Evolutionary conservation across 2,329 filamentous ascomycete species (phyloP).

Genomic region (Graphilbum sp.): DNA sequence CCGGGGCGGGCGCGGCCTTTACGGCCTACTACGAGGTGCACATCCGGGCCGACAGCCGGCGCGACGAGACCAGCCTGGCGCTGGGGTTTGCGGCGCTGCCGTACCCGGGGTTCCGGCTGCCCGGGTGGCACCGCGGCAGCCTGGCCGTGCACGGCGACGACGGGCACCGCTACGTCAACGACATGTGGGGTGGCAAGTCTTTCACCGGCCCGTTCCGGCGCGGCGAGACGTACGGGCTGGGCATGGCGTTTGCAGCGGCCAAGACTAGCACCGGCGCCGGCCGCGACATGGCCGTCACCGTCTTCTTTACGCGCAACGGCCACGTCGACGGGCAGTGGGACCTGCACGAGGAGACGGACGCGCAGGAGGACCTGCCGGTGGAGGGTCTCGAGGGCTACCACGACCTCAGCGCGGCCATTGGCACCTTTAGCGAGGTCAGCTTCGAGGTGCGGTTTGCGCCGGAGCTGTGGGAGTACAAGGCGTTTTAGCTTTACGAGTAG

Average conservation of each 20-base stretch:
- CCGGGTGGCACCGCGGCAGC: slow-evolving; percentile 65
- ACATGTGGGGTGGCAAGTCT: slow-evolving; percentile 53
- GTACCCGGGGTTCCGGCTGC: slow-evolving; percentile 61
- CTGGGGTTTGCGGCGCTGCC: slow-evolving; percentile 58
- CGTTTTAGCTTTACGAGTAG: too few species aligned
- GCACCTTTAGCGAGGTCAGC: slow-evolving; percentile 50
- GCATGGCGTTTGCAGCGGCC: slow-evolving; percentile 46
- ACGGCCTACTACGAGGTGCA: slow-evolving; percentile 61
- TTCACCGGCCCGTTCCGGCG: slow-evolving; percentile 48
- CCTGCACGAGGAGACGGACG: slow-evolving; percentile 58
- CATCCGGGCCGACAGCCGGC: slow-evolving; percentile 25
- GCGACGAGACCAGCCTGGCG: slow-evolving; percentile 34
- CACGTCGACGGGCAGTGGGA: slow-evolving; percentile 46
- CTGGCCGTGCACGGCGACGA: slow-evolving; percentile 69
- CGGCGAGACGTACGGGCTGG: slow-evolving; percentile 54
- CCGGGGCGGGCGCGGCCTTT: slow-evolving; percentile 12
- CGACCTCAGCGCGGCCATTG: slow-evolving; percentile 55
- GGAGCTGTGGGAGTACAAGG: slow-evolving; percentile 38
- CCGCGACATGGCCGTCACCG: slow-evolving; percentile 30
- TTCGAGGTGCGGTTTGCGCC: slow-evolving; percentile 52
- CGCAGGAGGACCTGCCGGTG: slow-evolving; percentile 41
- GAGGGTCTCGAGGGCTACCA: slow-evolving; percentile 53
- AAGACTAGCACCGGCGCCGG: slow-evolving; percentile 2
- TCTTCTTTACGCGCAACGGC: slow-evolving; percentile 60
- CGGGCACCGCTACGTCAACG: slow-evolving; percentile 59